Conservation (phyloP, 352 stramenopile genomes). For the Globisporangium abappressorium region DNA sequence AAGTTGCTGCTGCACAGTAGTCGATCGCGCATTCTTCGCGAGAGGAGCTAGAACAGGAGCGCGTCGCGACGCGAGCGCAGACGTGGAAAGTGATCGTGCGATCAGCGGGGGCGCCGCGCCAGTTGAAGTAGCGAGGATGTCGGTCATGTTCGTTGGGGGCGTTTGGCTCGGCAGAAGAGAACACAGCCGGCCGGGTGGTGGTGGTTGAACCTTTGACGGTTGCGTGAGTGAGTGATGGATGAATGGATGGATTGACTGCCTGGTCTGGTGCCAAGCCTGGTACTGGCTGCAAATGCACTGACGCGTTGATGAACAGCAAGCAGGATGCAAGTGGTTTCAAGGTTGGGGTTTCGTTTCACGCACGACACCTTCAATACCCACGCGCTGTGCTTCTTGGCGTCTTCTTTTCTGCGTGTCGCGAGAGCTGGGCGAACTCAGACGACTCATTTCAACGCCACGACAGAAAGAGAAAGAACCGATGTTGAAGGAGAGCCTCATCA, state of each 20-base stretch:
- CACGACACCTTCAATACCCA: neutral
- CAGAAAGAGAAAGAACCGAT: too few relatives aligned
- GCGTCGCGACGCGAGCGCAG: constrained; percentile 3
- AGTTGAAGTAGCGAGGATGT: neutral
- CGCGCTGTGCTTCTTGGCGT: neutral
- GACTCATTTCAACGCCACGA: too few relatives aligned
- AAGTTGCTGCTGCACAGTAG: neutral
- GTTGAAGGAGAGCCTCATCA: too few relatives aligned
- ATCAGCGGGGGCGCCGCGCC: neutral
- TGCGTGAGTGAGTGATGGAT: neutral
- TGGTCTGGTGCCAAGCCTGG: too few relatives aligned
- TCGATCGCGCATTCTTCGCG: neutral
- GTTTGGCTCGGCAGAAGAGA: neutral
- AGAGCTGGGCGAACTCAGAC: neutral
- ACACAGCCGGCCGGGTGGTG: neutral
- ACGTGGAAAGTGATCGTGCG: constrained; percentile 7
- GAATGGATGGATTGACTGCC: neutral
- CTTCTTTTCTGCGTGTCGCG: neutral
- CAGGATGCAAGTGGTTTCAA: neutral
- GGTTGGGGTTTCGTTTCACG: neutral
- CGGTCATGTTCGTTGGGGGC: neutral
- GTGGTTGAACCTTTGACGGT: neutral
- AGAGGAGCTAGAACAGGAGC: neutral
- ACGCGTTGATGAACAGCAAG: neutral
- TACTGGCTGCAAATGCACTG: too few relatives aligned